phyloP scores from a whole-genome alignment of 768 basidiomycete genomes.

The Lactarius akahatsu region DNA sequence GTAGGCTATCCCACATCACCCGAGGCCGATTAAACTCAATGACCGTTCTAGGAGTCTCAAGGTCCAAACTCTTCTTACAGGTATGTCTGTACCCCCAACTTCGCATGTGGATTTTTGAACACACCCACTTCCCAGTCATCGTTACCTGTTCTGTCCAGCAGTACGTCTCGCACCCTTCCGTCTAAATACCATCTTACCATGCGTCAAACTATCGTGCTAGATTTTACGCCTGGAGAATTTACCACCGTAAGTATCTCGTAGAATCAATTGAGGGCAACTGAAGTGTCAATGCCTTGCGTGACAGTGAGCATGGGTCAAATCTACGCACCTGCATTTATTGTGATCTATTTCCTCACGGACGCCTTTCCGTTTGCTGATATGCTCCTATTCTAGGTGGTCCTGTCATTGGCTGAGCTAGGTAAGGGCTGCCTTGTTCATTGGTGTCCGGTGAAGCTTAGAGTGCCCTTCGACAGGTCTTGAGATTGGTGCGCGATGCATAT shows the following conservation, averaged over 20 bases:
- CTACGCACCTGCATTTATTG: constrained; percentile 4
- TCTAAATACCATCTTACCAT: not conserved
- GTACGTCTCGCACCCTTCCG: not conserved
- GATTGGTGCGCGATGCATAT: not conserved
- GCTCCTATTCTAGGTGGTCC: not conserved
- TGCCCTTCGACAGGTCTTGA: not conserved
- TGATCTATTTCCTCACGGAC: not conserved
- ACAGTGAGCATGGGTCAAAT: constrained; percentile 9
- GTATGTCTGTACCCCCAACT: not conserved
- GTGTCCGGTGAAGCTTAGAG: not conserved
- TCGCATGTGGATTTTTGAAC: not conserved
- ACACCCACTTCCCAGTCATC: not conserved
- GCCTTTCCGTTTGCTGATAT: not conserved
- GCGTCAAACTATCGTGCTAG: not conserved
- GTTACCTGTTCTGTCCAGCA: constrained; percentile 2
- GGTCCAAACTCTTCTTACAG: not conserved
- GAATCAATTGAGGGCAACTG: not conserved
- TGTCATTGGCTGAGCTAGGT: constrained; percentile 6
- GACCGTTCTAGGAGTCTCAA: constrained; percentile 4
- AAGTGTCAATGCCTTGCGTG: not conserved
- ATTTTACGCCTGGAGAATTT: constrained; percentile 20
- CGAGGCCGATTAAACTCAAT: not conserved
- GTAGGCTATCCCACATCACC: not conserved
- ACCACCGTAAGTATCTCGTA: not conserved
- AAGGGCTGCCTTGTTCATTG: not conserved